A percentile compares a stretch with the other conserved stretches of the same genome.
Conservation (phyloP, 1,284 basidiomycete genomes). For the Calocybe gambosa region DNA sequence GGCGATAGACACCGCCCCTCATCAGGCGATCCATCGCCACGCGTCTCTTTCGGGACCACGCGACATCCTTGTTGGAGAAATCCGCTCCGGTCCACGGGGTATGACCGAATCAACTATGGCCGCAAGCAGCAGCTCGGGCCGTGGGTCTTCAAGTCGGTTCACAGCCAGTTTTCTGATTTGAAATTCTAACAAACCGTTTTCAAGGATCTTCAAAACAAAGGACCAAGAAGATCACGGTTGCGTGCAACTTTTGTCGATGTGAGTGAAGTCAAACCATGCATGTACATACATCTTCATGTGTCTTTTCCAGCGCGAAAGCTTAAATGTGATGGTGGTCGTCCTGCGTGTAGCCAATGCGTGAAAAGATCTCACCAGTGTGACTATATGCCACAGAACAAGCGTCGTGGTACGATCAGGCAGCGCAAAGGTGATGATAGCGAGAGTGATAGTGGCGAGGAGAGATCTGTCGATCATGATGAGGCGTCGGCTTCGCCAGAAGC, state of each 20-base stretch:
- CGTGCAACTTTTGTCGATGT: constrained; percentile 84
- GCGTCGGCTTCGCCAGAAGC: constrained; percentile 62
- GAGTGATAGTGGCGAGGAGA: constrained; percentile 54
- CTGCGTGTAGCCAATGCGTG: constrained; percentile 70
- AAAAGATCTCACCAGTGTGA: constrained; percentile 72
- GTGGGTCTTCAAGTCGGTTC: constrained; percentile 26
- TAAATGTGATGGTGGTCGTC: constrained; percentile 77
- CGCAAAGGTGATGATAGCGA: constrained; percentile 61
- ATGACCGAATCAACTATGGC: constrained; percentile 29
- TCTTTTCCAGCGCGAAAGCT: constrained; percentile 61
- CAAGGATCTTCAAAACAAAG: constrained; percentile 45
- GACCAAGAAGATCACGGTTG: constrained; percentile 76
- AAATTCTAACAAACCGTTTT: constrained; percentile 12
- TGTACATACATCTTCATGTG: constrained; percentile 3
- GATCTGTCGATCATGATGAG: constrained; percentile 50
- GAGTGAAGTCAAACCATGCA: constrained; percentile 25
- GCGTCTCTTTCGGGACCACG: constrained; percentile 42
- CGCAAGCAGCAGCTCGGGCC: constrained; percentile 26
- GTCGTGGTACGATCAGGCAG: constrained; percentile 50
- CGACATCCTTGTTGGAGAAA: constrained; percentile 38
- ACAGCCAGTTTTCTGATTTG: constrained; percentile 14
- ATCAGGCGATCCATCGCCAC: constrained; percentile 39
- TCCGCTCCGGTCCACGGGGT: constrained; percentile 34
- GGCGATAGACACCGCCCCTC: constrained; percentile 64
- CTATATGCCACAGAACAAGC: constrained; percentile 70